A percentile compares a stretch with the other conserved stretches of the same genome.
These are phyloP conservation scores for Xylariales sp. DNA, from an alignment of 2,329 filamentous ascomycete genomes.

Conservation along the genomic window DNA sequence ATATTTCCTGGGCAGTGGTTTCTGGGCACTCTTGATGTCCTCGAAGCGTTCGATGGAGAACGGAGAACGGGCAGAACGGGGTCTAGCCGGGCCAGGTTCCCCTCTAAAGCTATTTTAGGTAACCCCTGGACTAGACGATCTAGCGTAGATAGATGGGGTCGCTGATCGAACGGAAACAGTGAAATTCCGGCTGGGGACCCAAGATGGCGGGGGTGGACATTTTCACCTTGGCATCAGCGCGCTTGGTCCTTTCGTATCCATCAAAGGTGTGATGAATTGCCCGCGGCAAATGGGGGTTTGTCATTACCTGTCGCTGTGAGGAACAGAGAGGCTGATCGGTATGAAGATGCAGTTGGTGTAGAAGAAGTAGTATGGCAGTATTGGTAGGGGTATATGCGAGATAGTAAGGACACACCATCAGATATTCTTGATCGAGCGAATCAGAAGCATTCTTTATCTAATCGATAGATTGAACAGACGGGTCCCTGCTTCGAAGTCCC, in stretches of 20 bases:
- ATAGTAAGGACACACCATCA: background rate
- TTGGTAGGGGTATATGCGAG: background rate
- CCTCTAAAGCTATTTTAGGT: slow-evolving; percentile 33
- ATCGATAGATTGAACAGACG: slow-evolving; percentile 1
- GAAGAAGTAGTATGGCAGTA: too few relatives aligned
- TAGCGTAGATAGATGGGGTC: background rate
- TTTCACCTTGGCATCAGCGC: slow-evolving; percentile 11
- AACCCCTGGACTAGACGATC: background rate
- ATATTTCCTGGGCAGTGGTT: slow-evolving; percentile 7
- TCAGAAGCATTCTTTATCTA: background rate
- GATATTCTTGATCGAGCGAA: background rate
- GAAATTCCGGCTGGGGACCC: slow-evolving; percentile 26
- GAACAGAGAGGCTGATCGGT: background rate
- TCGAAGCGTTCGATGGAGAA: slow-evolving; percentile 23
- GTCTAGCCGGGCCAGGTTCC: slow-evolving; percentile 25
- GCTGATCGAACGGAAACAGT: slow-evolving; percentile 22
- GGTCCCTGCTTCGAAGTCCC: slow-evolving; percentile 6
- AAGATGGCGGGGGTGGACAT: slow-evolving; percentile 9
- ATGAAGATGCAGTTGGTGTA: background rate
- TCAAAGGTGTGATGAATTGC: slow-evolving; percentile 14
- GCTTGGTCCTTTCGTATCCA: slow-evolving; percentile 12
- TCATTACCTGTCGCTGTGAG: background rate
- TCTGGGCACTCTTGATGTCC: slow-evolving; percentile 15
- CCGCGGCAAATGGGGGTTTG: slow-evolving; percentile 3
- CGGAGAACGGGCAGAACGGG: slow-evolving; percentile 11